A percentile compares a stretch with the other conserved stretches of the same genome.
These are phyloP conservation scores for Leptodermis oblonga DNA, from an alignment of 257 asterid genomes.

Conservation along the genomic window DNA sequence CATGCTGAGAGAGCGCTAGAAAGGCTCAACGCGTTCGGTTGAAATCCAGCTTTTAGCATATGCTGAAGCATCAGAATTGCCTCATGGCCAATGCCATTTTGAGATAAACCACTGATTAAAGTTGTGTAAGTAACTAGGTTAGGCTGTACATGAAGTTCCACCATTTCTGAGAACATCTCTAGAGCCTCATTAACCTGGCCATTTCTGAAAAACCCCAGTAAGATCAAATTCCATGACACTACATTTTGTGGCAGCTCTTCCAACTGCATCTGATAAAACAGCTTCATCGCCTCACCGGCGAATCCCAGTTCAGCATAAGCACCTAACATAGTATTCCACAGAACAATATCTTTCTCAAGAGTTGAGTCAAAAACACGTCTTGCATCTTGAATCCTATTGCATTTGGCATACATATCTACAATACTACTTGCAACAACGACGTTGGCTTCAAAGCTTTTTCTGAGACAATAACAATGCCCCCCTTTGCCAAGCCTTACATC, in stretches of 20 bases:
- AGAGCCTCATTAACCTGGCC: conserved; percentile 31
- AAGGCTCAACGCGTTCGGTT: conserved; percentile 22
- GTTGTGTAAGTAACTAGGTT: conserved; percentile 27
- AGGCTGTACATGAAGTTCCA: conserved; percentile 18
- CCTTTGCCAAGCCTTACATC: conserved; percentile 27
- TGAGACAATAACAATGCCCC: conserved; percentile 27
- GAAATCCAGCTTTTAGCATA: conserved; percentile 22
- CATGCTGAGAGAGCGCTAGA: conserved; percentile 28
- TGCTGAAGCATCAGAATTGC: conserved; percentile 21
- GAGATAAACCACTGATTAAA: conserved; percentile 26
- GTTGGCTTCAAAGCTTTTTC: conserved; percentile 16
- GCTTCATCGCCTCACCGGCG: conserved; percentile 24
- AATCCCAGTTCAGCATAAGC: conserved; percentile 30
- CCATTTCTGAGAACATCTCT: conserved; percentile 26
- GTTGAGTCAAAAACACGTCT: conserved; percentile 26
- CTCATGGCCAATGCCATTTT: conserved; percentile 19
- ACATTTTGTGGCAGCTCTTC: conserved; percentile 24
- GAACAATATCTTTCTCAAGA: conserved; percentile 19
- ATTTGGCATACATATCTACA: conserved; percentile 31
- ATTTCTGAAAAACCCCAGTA: conserved; percentile 27
- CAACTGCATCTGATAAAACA: conserved; percentile 30
- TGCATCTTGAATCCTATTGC: conserved; percentile 23
- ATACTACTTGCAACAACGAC: conserved; percentile 22
- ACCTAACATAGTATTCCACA: conserved; percentile 31
- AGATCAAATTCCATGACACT: conserved; percentile 27